Evolutionary conservation across 2,329 filamentous ascomycete species (phyloP).

Genomic region (Diaporthe nobilis): DNA sequence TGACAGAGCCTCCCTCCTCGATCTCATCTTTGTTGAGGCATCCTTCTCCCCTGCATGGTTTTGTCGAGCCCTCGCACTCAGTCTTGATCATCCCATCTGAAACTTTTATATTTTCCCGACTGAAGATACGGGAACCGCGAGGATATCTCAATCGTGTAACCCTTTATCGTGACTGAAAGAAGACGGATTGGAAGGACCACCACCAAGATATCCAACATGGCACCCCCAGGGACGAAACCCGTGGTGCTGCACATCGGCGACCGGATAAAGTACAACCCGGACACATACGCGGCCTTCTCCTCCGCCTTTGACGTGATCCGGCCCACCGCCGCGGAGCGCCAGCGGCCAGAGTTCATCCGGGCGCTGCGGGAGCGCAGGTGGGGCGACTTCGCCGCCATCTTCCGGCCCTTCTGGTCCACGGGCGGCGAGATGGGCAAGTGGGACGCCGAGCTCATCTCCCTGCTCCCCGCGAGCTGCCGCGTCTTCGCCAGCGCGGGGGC

Average conservation of each 20-base stretch:
- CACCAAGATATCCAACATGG: background rate
- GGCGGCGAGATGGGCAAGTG: slow-evolving; percentile 77
- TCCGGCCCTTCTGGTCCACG: slow-evolving; percentile 72
- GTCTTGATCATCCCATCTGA: background rate
- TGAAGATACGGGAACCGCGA: background rate
- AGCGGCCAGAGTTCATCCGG: slow-evolving; percentile 63
- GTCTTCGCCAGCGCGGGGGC: slow-evolving; percentile 77
- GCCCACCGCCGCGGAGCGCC: slow-evolving; percentile 64
- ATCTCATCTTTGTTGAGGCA: background rate
- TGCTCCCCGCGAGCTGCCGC: slow-evolving; percentile 68
- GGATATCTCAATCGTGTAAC: background rate
- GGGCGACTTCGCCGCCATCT: slow-evolving; percentile 66
- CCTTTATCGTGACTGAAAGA: background rate
- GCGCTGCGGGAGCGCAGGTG: slow-evolving; percentile 66
- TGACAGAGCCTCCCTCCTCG: background rate
- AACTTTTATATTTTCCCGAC: background rate
- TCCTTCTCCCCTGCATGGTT: background rate
- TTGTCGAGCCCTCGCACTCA: background rate
- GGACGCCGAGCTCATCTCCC: slow-evolving; percentile 70
- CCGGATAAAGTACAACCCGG: slow-evolving; percentile 63
- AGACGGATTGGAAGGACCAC: background rate
- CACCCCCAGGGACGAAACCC: slow-evolving; percentile 48
- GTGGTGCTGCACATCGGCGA: slow-evolving; percentile 85
- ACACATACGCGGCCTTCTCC: slow-evolving; percentile 60
- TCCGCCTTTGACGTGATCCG: slow-evolving; percentile 64